Evolutionary conservation across 106 monocot genomes (phyloP), one percentile per base, ranked within the genome.

Genomic region (Dendrobium catenatum): DNA sequence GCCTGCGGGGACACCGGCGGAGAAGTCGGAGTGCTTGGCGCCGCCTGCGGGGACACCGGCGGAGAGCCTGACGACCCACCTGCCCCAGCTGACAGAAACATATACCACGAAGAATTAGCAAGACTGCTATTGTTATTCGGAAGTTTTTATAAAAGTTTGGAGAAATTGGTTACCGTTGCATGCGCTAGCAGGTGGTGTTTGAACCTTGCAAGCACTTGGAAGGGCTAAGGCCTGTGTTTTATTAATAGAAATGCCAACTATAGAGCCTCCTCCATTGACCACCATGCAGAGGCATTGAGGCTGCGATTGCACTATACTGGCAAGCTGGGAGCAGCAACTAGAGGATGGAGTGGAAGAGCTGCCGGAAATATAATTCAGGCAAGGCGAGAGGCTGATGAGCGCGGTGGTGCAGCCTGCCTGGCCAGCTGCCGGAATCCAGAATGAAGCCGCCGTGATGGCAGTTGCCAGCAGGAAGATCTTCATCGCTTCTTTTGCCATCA

Each of bases 221-320:
- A 87, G 81, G 2, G 43, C 84, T 73, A 81, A 33, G 15, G 87
- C 87, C 37, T 64, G 80, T 0, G 84, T 80, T 15, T 64, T 79
- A 43, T 89, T 86, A 40, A 89, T 61, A 44, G 46, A 73, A 76
- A 89, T 77, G 4, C 86, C 85, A 18, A 83, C 27, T 9, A 59
- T 49, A 1, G 89, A 81, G 1, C 20, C 84, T 2, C 84, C 86
- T 3, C 89, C 82, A 37, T 84, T 86, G 72, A 89, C 73, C 11
- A 86, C 76, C 42, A n/a, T 29, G 82, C 89, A 89, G 26, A 86
- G 81, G 79, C 89, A 89, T 56, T 84, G 81, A 2, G 89, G 89
- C 49, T 89, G 81, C 56, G 84, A 84, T 42, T 79, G 20, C 4
- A 84, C 84, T 6, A 86, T 79, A n/a, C 3, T 42, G 44, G 74